Conservation (phyloP, 768 basidiomycete species). For the Collybia sp. region DNA sequence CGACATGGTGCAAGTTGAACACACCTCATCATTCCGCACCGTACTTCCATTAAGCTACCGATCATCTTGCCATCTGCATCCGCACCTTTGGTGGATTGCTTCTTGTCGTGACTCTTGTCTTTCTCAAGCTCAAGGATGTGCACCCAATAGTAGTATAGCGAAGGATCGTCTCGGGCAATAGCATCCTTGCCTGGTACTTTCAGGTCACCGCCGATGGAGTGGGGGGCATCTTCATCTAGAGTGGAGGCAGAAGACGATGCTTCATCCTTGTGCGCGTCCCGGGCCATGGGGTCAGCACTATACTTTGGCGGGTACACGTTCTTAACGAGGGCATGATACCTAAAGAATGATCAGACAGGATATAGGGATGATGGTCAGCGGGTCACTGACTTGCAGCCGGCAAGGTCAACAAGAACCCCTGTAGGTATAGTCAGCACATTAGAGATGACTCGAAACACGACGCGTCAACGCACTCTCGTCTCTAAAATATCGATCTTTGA, state of each 20-base stretch:
- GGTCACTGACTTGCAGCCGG: constrained; percentile 71
- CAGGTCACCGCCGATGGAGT: constrained; percentile 77
- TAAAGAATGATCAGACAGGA: constrained; percentile 24
- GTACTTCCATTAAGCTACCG: constrained; percentile 81
- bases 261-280: constrained; percentile 46
- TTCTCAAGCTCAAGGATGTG: constrained; percentile 78
- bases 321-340: constrained; percentile 79
- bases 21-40: constrained; percentile 76
- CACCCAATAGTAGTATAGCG: constrained; percentile 82
- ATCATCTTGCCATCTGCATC: constrained; percentile 57
- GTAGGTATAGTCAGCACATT: constrained; percentile 2
- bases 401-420: constrained; percentile 86
- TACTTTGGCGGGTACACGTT: constrained; percentile 70
- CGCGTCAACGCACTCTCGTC: constrained; percentile 71
- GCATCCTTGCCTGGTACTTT: constrained; percentile 71
- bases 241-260: constrained; percentile 32
- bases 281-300: constrained; percentile 38
- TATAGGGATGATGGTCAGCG: constrained; percentile 1
- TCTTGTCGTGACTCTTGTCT: constrained; percentile 63
- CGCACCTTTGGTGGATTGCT: constrained; percentile 46
- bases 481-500: constrained; percentile 91
- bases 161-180: constrained; percentile 68
- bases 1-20: constrained; percentile 9
- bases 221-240: constrained; percentile 49
- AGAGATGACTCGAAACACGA: constrained; percentile 2